phyloP scores from a whole-genome alignment of 257 asterid genomes.

The Nicotiana obtusifolia region DNA sequence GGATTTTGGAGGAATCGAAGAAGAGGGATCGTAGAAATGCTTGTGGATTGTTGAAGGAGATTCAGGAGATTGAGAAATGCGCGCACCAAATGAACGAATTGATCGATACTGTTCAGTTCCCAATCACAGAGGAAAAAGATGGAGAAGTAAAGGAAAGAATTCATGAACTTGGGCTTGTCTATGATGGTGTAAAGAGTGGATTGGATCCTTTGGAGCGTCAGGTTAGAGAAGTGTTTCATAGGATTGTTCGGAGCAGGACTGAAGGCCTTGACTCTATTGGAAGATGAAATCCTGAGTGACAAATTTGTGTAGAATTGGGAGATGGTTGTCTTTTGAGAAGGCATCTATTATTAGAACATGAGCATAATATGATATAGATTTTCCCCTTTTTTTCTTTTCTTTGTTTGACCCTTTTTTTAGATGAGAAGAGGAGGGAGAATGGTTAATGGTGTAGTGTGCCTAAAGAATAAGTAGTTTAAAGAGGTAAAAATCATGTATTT shows the following conservation, averaged over 20 bases:
- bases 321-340: background rate
- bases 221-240: conserved; percentile 71
- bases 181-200: conserved; percentile 51
- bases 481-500: conserved; percentile 12
- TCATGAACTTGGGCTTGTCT: conserved; percentile 45
- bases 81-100: conserved; percentile 49
- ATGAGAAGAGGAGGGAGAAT: conserved; percentile 14
- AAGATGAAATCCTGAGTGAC: conserved; percentile 30
- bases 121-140: conserved; percentile 60
- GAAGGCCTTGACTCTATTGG: conserved; percentile 55
- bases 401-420: background rate
- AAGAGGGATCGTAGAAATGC: conserved; percentile 63
- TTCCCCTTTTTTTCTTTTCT: conserved; percentile 17
- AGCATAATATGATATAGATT: conserved; percentile 17
- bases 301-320: background rate
- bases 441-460: conserved; percentile 16
- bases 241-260: conserved; percentile 71
- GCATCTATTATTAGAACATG: background rate
- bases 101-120: conserved; percentile 50
- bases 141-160: conserved; percentile 59
- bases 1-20: conserved; percentile 74
- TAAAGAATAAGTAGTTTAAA: conserved; percentile 22
- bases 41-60: conserved; percentile 84
- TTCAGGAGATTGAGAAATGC: conserved; percentile 65
- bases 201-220: conserved; percentile 74